phyloP scores from a whole-genome alignment of 352 stramenopile species.

The Lagenidium giganteum region DNA sequence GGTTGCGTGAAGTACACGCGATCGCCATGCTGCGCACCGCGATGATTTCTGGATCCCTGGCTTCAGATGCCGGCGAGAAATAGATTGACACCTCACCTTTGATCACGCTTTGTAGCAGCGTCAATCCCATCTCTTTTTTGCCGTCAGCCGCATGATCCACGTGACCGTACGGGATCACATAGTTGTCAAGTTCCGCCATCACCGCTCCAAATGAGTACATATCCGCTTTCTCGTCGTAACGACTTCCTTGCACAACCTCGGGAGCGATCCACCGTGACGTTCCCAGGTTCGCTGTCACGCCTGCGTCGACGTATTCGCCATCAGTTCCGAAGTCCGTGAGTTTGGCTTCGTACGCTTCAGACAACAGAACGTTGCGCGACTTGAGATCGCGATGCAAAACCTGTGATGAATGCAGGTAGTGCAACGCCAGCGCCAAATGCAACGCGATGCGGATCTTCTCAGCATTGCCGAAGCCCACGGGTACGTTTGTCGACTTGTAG shows the following conservation, averaged over 20 bases:
- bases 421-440: conserved; percentile 15
- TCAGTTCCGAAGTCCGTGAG: conserved; percentile 66
- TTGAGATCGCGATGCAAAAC: conserved; percentile 62
- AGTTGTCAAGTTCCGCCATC: conserved; percentile 13
- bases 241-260: conserved; percentile 43
- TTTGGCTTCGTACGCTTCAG: conserved; percentile 55
- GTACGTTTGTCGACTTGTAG: conserved; percentile 22
- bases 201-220: conserved; percentile 19
- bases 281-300: conserved; percentile 61
- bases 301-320: conserved; percentile 33
- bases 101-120: conserved; percentile 21
- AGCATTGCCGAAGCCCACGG: conserved; percentile 20
- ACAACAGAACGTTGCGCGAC: conserved; percentile 61
- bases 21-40: too few species aligned
- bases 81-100: conserved; percentile 24
- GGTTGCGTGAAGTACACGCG: too few species aligned
- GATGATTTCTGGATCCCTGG: too few species aligned
- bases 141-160: too few species aligned
- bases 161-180: conserved; percentile 11
- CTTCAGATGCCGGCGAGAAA: too few species aligned
- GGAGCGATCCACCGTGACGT: conserved; percentile 61
- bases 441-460: conserved; percentile 21
- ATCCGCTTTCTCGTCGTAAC: conserved; percentile 19
- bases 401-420: conserved; percentile 21
- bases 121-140: background rate